Conservation (phyloP, 768 basidiomycete species). For the Hemileccinum impolitum region DNA sequence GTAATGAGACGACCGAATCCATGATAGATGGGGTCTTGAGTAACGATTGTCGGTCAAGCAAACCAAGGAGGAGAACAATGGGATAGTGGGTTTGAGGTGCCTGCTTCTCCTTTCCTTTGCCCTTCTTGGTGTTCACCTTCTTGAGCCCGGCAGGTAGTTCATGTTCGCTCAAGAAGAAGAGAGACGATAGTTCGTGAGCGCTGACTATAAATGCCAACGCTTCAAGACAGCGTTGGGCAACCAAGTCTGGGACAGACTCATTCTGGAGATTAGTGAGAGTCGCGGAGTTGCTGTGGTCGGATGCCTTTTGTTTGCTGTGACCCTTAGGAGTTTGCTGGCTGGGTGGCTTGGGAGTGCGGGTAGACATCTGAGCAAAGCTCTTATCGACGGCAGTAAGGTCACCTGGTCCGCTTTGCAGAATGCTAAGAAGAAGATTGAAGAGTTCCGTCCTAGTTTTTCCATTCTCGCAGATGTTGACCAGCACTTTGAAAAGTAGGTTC, state of each 20-base stretch:
- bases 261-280: conserved; percentile 53
- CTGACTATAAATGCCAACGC: conserved; percentile 84
- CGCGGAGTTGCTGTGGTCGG: conserved; percentile 50
- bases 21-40: conserved; percentile 87
- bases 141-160: conserved; percentile 81
- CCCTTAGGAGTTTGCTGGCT: conserved; percentile 40
- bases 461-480: conserved; percentile 96
- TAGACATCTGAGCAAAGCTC: conserved; percentile 88
- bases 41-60: conserved; percentile 84
- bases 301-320: conserved; percentile 67
- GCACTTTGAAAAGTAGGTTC: conserved; percentile 79
- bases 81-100: conserved; percentile 82
- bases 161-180: conserved; percentile 96
- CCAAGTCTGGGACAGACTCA: conserved; percentile 87
- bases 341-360: conserved; percentile 57
- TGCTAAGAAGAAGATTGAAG: conserved; percentile 90
- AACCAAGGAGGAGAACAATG: conserved; percentile 80
- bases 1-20: conserved; percentile 85
- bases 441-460: conserved; percentile 85
- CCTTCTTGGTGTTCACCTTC: conserved; percentile 71
- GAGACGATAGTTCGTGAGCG: conserved; percentile 76
- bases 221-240: conserved; percentile 93
- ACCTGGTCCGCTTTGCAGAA: conserved; percentile 92
- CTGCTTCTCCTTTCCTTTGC: conserved; percentile 93
- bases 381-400: conserved; percentile 91